phyloP scores from a whole-genome alignment of 2,329 filamentous ascomycete genomes.

The Arachnomyces sp. region DNA sequence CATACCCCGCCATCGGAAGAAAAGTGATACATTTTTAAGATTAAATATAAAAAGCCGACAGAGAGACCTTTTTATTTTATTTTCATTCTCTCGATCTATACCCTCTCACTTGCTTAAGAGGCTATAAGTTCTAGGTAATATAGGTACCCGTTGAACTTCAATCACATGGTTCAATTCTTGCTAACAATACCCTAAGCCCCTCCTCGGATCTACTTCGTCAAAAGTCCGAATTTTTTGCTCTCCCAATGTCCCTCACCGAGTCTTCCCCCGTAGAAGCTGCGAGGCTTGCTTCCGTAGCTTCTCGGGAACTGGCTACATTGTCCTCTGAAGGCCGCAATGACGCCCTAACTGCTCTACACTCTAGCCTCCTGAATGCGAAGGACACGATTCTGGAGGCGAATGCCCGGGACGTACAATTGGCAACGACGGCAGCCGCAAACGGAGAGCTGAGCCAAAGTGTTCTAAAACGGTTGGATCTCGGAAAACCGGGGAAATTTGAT shows the following conservation, averaged over 20 bases:
- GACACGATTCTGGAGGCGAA: slow-evolving; percentile 81
- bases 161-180: too few species aligned
- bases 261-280: slow-evolving; percentile 73
- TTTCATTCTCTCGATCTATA: too few species aligned
- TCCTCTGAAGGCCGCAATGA: slow-evolving; percentile 69
- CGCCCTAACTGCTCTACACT: slow-evolving; percentile 75
- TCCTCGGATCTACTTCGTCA: too few species aligned
- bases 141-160: too few species aligned
- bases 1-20: too few species aligned
- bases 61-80: too few species aligned
- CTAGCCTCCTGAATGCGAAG: slow-evolving; percentile 62
- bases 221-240: too few species aligned
- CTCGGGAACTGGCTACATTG: slow-evolving; percentile 74
- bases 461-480: slow-evolving; percentile 79
- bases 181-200: too few species aligned
- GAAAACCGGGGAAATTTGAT: slow-evolving; percentile 84
- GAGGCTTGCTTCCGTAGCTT: slow-evolving; percentile 68
- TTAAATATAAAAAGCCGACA: too few species aligned
- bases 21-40: too few species aligned
- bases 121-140: too few species aligned
- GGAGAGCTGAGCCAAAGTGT: slow-evolving; percentile 74
- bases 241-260: slow-evolving; percentile 77
- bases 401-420: slow-evolving; percentile 68
- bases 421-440: slow-evolving; percentile 63
- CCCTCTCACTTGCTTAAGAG: too few species aligned